Percentiles rank a stretch among this genome's conserved stretches.
phyloP scores from a whole-genome alignment of 2,329 filamentous ascomycete species.

The Fusarium sp. region DNA sequence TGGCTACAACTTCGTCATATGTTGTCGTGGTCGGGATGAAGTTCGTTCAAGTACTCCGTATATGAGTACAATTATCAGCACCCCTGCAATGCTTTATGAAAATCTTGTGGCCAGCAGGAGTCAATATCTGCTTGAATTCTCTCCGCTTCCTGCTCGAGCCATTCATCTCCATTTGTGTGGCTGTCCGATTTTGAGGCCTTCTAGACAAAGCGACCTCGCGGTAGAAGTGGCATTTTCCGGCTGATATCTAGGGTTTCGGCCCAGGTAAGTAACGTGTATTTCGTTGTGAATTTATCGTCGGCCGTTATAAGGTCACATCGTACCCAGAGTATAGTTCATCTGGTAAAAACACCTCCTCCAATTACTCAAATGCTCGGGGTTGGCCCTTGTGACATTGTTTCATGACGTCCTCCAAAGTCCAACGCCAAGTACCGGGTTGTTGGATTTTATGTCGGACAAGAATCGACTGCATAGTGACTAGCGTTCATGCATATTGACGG shows the following conservation, averaged over 20 bases:
- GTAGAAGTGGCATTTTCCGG: neutral
- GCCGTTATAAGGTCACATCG: neutral
- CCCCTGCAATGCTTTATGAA: neutral
- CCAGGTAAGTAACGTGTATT: neutral
- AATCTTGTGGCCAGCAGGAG: neutral
- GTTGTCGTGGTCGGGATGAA: neutral
- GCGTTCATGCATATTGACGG: neutral
- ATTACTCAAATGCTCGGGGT: neutral
- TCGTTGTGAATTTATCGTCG: neutral
- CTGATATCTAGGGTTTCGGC: neutral
- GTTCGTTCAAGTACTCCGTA: neutral
- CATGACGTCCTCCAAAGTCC: neutral
- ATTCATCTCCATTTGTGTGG: neutral
- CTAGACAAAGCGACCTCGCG: neutral
- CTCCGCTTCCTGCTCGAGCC: neutral
- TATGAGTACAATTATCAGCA: neutral
- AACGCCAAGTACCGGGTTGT: neutral
- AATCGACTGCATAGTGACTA: neutral
- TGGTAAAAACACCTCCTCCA: neutral
- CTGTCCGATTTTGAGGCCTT: neutral
- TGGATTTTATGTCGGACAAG: neutral
- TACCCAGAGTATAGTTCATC: neutral
- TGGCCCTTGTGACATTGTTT: neutral
- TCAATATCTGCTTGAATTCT: neutral
- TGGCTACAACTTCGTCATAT: neutral